These are phyloP conservation scores for Paraphaeosphaeria sporulosa DNA, from an alignment of 2,329 filamentous ascomycete genomes.

Conservation along the genomic window DNA sequence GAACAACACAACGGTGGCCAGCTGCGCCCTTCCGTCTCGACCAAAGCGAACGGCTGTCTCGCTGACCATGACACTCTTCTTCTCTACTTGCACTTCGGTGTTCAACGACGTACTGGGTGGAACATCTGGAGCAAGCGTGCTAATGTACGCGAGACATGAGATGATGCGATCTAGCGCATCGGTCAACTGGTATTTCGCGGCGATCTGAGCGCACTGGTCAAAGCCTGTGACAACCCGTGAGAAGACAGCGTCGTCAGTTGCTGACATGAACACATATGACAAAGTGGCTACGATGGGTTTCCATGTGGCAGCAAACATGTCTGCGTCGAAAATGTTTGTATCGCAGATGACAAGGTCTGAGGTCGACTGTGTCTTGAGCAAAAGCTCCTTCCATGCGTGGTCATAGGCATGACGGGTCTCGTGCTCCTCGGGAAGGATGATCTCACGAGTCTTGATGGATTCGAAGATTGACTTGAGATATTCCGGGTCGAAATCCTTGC, in stretches of 20 bases:
- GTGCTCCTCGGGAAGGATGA: slow-evolving; percentile 95
- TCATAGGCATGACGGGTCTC: slow-evolving; percentile 97
- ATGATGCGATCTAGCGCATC: slow-evolving; percentile 94
- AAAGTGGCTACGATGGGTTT: slow-evolving; percentile 92
- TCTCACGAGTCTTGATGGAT: slow-evolving; percentile 90
- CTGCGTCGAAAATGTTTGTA: slow-evolving; percentile 93
- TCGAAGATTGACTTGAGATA: slow-evolving; percentile 89
- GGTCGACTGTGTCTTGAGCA: slow-evolving; percentile 81
- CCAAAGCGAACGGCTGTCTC: slow-evolving; percentile 96
- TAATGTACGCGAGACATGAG: slow-evolving; percentile 88
- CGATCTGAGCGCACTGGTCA: slow-evolving; percentile 93
- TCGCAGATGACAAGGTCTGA: slow-evolving; percentile 79
- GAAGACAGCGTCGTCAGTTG: slow-evolving; percentile 95
- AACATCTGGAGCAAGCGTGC: slow-evolving; percentile 78
- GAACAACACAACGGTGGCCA: slow-evolving; percentile 95
- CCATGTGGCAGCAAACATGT: slow-evolving; percentile 98
- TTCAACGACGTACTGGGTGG: slow-evolving; percentile 87
- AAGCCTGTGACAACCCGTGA: slow-evolving; percentile 93
- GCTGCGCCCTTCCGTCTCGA: slow-evolving; percentile 88
- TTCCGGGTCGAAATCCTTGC: slow-evolving; percentile 81
- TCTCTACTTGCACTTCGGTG: slow-evolving; percentile 91
- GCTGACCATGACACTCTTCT: slow-evolving; percentile 97
- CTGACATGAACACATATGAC: slow-evolving; percentile 98
- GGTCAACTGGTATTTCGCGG: slow-evolving; percentile 79
- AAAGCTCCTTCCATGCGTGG: slow-evolving; percentile 94